Base-by-base conservation (phyloP, 2,329 filamentous ascomycete species). In the Ophiostoma ulmi region DNA sequence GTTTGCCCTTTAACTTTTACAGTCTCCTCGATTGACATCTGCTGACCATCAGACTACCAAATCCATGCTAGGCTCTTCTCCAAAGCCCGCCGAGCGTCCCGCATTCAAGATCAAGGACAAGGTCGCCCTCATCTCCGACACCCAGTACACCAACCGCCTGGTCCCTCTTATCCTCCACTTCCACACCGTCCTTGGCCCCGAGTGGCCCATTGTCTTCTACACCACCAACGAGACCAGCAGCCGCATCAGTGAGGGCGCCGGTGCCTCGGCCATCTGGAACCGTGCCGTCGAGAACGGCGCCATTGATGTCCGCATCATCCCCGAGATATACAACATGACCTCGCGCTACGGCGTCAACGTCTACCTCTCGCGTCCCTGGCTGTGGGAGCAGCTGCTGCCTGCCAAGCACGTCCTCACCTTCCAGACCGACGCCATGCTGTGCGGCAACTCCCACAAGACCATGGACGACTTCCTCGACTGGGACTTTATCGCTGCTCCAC, bases 101-200 rank as follows among this genome's bases (percentile, higher is more conserved):
- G 41, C 22, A n/a, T 64, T 58, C 31, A 20, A 41, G 26, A 75
- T 75, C 20, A 63, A 31, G 10, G 72, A 75, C 69, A 70, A 70
- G 68, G 74, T 76, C 58, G 76, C 75, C 70, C 69, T 77, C 39
- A 73, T 77, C 48, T 75, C 75, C 70, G 76, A 77, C 71, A 76
- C 76, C 7, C 83, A 87, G 36, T 85, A 84, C 0, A 78, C 86
- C 0, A 72, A 88, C 0, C 80, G 71, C 38, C 77, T 79, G 4
- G 78, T 76, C 69, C 72, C 77, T 14, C 73, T 75, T 38, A 76
- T 75, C 8, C 76, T 79, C 17, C 79, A 79, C 3, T 76, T 81
- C 41, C 75, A 77, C 5, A 70, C 72, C n/a, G 74, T 76, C 0
- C 79, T 83, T 5, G 82, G 81, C 0, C 80, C 81, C 11, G 73